phyloP scores from a whole-genome alignment of 2,329 filamentous ascomycete species.

The Pseudocercospora musae region DNA sequence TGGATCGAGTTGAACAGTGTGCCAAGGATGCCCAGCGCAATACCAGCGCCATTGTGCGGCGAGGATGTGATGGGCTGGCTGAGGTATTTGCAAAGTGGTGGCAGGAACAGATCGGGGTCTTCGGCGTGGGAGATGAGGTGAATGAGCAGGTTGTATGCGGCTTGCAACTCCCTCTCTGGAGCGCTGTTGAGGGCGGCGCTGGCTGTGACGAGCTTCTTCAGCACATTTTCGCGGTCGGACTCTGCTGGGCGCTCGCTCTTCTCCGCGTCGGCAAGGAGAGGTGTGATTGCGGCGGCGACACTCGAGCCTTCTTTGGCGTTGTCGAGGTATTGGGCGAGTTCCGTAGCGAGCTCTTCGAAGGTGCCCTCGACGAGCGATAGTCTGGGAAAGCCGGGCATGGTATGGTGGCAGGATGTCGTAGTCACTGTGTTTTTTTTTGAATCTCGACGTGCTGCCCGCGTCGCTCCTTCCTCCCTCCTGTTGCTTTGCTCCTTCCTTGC shows the following conservation, averaged over 20 bases:
- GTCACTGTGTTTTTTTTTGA: no score
- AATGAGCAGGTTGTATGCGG: slow-evolving; percentile 94
- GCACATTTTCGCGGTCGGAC: slow-evolving; percentile 73
- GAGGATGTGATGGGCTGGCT: slow-evolving; percentile 82
- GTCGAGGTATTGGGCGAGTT: slow-evolving; percentile 93
- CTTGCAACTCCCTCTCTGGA: slow-evolving; percentile 93
- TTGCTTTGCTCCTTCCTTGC: no score
- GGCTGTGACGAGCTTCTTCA: slow-evolving; percentile 84
- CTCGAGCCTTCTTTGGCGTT: slow-evolving; percentile 63
- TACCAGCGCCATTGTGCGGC: slow-evolving; percentile 75
- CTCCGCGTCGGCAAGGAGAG: slow-evolving; percentile 59
- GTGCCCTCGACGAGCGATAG: slow-evolving; percentile 79
- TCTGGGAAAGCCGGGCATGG: slow-evolving; percentile 58
- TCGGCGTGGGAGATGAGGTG: slow-evolving; percentile 86
- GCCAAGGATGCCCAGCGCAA: slow-evolving; percentile 86
- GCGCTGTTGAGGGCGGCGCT: slow-evolving; percentile 75
- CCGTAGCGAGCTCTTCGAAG: slow-evolving; percentile 87
- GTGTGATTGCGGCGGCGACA: slow-evolving; percentile 62
- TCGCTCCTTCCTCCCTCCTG: background rate
- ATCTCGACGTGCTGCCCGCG: background rate
- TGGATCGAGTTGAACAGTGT: slow-evolving; percentile 95
- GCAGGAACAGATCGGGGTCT: slow-evolving; percentile 80
- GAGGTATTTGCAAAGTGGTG: slow-evolving; percentile 84
- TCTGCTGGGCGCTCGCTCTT: slow-evolving; percentile 49
- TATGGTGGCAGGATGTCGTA: slow-evolving; percentile 40